Evolutionary conservation across 1,139 yeast genomes (phyloP).

Genomic region (Pichia sp.): DNA sequence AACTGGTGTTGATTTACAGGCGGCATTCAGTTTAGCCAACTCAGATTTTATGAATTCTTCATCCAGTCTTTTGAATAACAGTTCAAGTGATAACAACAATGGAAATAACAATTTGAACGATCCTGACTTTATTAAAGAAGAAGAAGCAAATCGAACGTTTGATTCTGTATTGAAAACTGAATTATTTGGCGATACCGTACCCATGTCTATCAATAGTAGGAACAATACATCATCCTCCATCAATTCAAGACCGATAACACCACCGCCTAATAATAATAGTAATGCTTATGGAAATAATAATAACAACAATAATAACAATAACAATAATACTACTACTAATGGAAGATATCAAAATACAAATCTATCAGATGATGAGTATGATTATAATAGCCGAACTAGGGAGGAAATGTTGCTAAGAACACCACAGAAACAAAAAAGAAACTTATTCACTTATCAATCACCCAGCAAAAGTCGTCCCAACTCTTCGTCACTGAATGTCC

Average conservation of each 20-base stretch:
- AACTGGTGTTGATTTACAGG: constrained; percentile 79
- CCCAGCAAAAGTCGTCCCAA: constrained; percentile 59
- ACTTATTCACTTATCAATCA: constrained; percentile 64
- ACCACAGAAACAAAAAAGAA: constrained; percentile 50
- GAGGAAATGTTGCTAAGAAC: constrained; percentile 30
- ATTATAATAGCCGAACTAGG: constrained; percentile 15
- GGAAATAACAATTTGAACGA: constrained; percentile 41
- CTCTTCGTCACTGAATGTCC: constrained; percentile 50
- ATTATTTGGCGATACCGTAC: constrained; percentile 67
- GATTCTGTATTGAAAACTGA: constrained; percentile 84
- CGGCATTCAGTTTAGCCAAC: constrained; percentile 65
- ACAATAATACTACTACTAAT: too few relatives aligned
- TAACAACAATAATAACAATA: too few relatives aligned
- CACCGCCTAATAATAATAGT: constrained; percentile 21
- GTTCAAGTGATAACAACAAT: background rate
- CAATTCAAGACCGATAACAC: constrained; percentile 23
- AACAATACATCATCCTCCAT: constrained; percentile 16
- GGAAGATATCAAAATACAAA: constrained; percentile 2
- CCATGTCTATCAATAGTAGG: constrained; percentile 27
- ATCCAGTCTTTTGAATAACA: background rate
- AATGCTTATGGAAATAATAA: too few relatives aligned
- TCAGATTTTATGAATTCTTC: constrained; percentile 13
- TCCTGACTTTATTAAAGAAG: constrained; percentile 60
- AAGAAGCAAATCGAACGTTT: constrained; percentile 83
- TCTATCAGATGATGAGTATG: constrained; percentile 21